Conservation (phyloP, 495 filamentous ascomycete species). For the Podospora didyma region DNA sequence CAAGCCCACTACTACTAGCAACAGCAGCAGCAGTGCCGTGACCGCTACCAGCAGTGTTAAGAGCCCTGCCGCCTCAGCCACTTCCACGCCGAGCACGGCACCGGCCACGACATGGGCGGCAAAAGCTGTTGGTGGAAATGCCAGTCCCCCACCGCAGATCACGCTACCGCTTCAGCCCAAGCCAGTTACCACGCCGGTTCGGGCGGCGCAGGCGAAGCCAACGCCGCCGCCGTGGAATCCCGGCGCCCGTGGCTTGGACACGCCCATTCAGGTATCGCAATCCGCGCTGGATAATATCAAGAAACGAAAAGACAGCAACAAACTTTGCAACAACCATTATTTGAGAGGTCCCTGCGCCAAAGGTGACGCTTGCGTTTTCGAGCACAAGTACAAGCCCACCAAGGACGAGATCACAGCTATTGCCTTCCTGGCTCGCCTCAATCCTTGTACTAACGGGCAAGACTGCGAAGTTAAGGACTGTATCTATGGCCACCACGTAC, state of each 20-base stretch:
- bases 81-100: slow-evolving; percentile 12
- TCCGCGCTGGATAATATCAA: slow-evolving; percentile 69
- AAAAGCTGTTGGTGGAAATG: slow-evolving; percentile 24
- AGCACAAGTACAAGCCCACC: slow-evolving; percentile 67
- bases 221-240: slow-evolving; percentile 42
- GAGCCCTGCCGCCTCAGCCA: slow-evolving; percentile 11
- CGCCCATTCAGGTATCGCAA: slow-evolving; percentile 43
- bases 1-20: neutral
- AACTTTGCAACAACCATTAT: slow-evolving; percentile 84
- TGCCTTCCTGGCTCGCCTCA: slow-evolving; percentile 68
- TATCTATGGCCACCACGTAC: slow-evolving; percentile 74
- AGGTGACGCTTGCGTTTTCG: slow-evolving; percentile 68
- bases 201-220: slow-evolving; percentile 8
- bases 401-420: slow-evolving; percentile 64
- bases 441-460: slow-evolving; percentile 70
- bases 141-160: slow-evolving; percentile 34
- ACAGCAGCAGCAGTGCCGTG: neutral
- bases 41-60: neutral
- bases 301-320: slow-evolving; percentile 69
- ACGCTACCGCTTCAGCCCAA: slow-evolving; percentile 28
- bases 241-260: slow-evolving; percentile 47
- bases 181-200: slow-evolving; percentile 1
- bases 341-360: slow-evolving; percentile 70
- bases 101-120: slow-evolving; percentile 34
- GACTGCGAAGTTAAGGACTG: slow-evolving; percentile 73